Evolutionary conservation across 176 grass and related monocot species (phyloP), one percentile per base, ranked within the genome.

Genomic region (Aegilops sharonensis): DNA sequence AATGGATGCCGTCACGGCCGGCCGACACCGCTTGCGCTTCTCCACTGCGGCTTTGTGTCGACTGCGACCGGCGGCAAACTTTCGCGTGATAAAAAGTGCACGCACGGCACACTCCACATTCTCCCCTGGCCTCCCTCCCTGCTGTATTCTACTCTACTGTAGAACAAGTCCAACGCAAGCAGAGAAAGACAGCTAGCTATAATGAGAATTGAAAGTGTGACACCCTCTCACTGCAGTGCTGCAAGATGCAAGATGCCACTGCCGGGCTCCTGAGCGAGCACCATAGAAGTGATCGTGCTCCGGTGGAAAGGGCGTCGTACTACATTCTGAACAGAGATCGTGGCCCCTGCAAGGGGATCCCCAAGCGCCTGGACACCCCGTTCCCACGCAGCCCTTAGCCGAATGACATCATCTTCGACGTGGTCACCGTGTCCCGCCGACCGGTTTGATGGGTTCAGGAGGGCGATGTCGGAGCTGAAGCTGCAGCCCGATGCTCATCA

Each of bases 401-500:
- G 14, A 39, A 65, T n/a, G 87, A 89, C 35, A 87, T 79, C 18
- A 45, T 90, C 47, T 87, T 90, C 56, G 87, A 93, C 39, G 91
- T 84, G 42, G 84, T 86, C 65, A 21, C 69, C 24, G 56, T 74
- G 14, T 37, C 8, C 1, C 30, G 30, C 30, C 61, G 62, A n/a
- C 25, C 25, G 25, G 35, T 36, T 36, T 5, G 35, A 36, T 5
- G 35, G 35, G 5, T 6, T 36, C 32, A 3, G 32, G 35, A 1
- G 35, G 35, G 35, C 35, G 35, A 36, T 36, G 35, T 5, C 5
- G 35, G 35, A 95, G 82, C 88, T 95, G 20, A 94, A 87, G 89
- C 84, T 97, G 11, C 30, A 31, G 30, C 95, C 95, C 95, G 45
- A 94, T 97, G 43, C 37, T 89, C 75, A 91, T 92, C 79, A 91